Base-by-base conservation (phyloP, 2,329 filamentous ascomycete genomes). In the Aspergillus fumigatiaffinis region DNA sequence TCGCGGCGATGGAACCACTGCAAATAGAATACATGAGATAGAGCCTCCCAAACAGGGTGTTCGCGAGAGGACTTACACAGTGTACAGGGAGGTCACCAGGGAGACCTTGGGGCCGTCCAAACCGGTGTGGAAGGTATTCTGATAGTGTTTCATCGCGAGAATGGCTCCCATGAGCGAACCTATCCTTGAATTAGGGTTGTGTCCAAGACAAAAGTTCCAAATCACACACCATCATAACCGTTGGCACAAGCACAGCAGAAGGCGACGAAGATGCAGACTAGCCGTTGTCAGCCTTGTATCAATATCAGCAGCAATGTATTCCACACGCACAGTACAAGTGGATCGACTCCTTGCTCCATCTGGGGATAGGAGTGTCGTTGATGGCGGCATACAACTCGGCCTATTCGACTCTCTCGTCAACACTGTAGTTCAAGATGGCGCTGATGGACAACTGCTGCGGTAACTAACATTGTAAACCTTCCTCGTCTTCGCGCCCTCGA, bases 371-470 rank as follows among this genome's bases (percentile, higher is more conserved):
- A 47, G 75, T 74, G 63, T 80, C 78, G 51, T 79, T 69, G 48
- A 80, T 68, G 44, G 79, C 79, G 42, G 79, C 78, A 62, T 68
- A 81, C 26, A 81, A 67, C 46, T 81, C 78, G 66, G 79, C 79
- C 79, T 80, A 61, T 29, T 42, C n/a, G 12, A 28, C 26, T 21
- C 29, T n/a, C 32, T 28, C n/a, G 42, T 44, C 48, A 17, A 47
- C 21, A 17, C 6, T 7, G 32, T n/a, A 7, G 14, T 38, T 38
- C 32, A 38, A 17, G 32, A 38, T 6, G 32, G 32, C 7, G 32
- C 17, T 38, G 14, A 17, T 17, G 32, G 32, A 20, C 38, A 4
- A 28, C 17, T 23, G 17, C 23, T 25, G n/a, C 3, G 20, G 23
- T 17, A 47, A 71, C 73, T 66, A 55, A 79, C 75, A 64, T 78